Conservation (phyloP, 371 early-diverging fungal genomes). For the Batkoa obscura region DNA sequence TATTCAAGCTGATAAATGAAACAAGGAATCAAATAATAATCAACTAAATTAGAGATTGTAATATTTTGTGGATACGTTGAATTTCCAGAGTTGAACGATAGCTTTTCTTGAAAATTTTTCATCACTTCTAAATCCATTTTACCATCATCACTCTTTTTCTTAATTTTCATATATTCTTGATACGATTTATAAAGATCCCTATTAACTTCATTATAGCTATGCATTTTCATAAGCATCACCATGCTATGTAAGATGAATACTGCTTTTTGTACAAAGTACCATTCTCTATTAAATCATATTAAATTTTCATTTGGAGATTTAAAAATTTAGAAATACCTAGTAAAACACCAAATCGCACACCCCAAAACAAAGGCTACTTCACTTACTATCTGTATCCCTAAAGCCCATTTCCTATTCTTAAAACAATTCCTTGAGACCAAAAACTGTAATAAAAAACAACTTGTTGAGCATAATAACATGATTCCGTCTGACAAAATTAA, state of each 20-base stretch:
- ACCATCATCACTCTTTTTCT: slow-evolving; percentile 4
- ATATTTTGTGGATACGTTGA: slow-evolving; percentile 55
- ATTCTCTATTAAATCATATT: slow-evolving; percentile 23
- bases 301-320: not conserved
- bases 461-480: slow-evolving; percentile 20
- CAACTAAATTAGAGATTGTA: slow-evolving; percentile 60
- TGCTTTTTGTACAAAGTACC: slow-evolving; percentile 84
- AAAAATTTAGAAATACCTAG: not conserved
- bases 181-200: slow-evolving; percentile 28
- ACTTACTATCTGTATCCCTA: not conserved
- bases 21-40: slow-evolving; percentile 74
- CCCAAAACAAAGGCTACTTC: not conserved
- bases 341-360: not conserved
- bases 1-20: slow-evolving; percentile 86
- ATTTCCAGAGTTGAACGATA: too few relatives aligned
- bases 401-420: not conserved
- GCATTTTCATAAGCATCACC: slow-evolving; percentile 87
- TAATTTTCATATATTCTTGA: slow-evolving; percentile 12
- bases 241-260: slow-evolving; percentile 75
- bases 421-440: not conserved
- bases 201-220: slow-evolving; percentile 67
- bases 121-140: too few relatives aligned
- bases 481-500: slow-evolving; percentile 44
- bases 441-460: not conserved
- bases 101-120: too few relatives aligned